Percentiles rank a stretch among this genome's conserved stretches.
These are phyloP conservation scores for Proliferodiscus dingleyae DNA, from an alignment of 2,329 filamentous ascomycete genomes.

Conservation along the genomic window DNA sequence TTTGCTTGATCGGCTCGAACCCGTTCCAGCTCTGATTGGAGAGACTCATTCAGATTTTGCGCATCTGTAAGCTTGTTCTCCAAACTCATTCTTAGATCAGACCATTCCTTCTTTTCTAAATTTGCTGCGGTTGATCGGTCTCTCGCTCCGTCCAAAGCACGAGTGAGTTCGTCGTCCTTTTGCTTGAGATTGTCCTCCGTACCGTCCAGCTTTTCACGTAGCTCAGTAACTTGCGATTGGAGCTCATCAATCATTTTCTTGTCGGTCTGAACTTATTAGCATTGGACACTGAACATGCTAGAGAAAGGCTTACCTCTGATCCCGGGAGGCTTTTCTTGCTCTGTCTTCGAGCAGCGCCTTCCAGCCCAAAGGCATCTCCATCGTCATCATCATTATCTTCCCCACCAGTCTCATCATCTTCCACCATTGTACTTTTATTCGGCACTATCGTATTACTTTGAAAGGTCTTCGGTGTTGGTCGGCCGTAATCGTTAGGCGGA, in stretches of 20 bases:
- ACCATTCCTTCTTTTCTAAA: slow-evolving; percentile 66
- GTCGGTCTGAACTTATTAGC: slow-evolving; percentile 46
- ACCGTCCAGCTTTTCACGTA: slow-evolving; percentile 67
- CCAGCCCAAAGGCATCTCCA: slow-evolving; percentile 59
- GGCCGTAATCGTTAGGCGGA: slow-evolving; percentile 60
- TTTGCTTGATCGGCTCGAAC: slow-evolving; percentile 63
- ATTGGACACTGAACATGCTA: neutral
- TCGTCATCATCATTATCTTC: slow-evolving; percentile 83
- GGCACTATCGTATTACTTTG: slow-evolving; percentile 95
- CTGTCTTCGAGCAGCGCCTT: slow-evolving; percentile 34
- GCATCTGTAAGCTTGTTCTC: slow-evolving; percentile 72
- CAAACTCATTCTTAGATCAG: slow-evolving; percentile 58
- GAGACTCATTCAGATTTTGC: slow-evolving; percentile 69
- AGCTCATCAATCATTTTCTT: slow-evolving; percentile 74
- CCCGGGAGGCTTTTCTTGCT: slow-evolving; percentile 35
- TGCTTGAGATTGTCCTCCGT: slow-evolving; percentile 66
- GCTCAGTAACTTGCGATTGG: slow-evolving; percentile 67
- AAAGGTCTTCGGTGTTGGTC: slow-evolving; percentile 81
- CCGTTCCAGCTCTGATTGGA: slow-evolving; percentile 74
- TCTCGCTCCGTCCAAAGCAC: slow-evolving; percentile 54
- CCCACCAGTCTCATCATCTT: slow-evolving; percentile 72
- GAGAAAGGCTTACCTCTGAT: slow-evolving; percentile 35
- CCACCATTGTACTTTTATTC: slow-evolving; percentile 96
- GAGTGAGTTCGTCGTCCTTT: slow-evolving; percentile 67
- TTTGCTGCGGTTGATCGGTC: slow-evolving; percentile 46